A percentile compares a stretch with the other conserved stretches of the same genome.
These are phyloP conservation scores for Penicillium decumbens DNA, from an alignment of 2,329 filamentous ascomycete species.

Conservation along the genomic window DNA sequence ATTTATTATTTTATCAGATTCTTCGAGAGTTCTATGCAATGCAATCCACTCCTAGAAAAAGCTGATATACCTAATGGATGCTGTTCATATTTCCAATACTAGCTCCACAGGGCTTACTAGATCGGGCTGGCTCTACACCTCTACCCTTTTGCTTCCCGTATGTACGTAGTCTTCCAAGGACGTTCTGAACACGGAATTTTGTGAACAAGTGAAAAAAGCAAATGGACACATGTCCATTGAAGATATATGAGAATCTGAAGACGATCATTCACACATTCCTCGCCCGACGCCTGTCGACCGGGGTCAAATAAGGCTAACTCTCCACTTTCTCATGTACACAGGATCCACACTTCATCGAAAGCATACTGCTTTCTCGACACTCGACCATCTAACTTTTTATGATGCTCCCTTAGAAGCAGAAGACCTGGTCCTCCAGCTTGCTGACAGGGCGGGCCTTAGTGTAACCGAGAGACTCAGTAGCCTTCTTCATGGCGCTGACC, in stretches of 20 bases:
- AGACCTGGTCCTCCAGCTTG: conserved; percentile 97
- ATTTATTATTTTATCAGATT: no score
- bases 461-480: conserved; percentile 81
- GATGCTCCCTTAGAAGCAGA: conserved; percentile 67
- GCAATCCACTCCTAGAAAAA: no score
- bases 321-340: not conserved
- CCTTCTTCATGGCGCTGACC: conserved; percentile 96
- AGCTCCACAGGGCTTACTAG: no score
- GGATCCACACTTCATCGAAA: not conserved
- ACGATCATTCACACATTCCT: not conserved
- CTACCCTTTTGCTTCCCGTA: no score
- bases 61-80: no score
- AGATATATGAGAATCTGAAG: not conserved
- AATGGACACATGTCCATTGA: not conserved
- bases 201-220: not conserved
- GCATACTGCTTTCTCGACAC: not conserved
- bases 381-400: not conserved
- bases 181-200: no score
- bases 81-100: no score
- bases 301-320: not conserved
- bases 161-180: no score
- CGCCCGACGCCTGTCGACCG: not conserved
- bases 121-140: no score
- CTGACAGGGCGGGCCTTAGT: conserved; percentile 90
- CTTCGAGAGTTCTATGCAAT: no score